Evolutionary conservation across 257 asterid species (phyloP).

Genomic region (Parsonsia alboflavescens): DNA sequence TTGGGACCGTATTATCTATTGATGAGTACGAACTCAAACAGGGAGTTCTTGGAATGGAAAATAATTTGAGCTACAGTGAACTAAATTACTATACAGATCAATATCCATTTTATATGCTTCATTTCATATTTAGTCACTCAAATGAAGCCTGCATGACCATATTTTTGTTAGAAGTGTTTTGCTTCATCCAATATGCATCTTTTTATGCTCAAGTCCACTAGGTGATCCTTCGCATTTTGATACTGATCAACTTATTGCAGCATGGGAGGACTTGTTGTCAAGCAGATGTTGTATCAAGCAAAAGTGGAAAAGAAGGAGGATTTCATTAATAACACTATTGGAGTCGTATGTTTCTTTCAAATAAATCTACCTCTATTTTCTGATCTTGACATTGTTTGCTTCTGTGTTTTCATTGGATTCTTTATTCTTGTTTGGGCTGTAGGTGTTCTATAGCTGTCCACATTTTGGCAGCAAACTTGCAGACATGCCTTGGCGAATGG

Average conservation of each 20-base stretch:
- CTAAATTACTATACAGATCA: background rate
- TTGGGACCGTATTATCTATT: background rate
- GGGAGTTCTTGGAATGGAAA: no score
- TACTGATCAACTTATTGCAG: conserved; percentile 39
- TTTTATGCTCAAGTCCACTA: background rate
- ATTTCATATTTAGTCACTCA: background rate
- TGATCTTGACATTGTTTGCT: conserved; percentile 10
- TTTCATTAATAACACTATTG: conserved; percentile 78
- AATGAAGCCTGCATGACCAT: background rate
- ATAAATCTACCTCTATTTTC: background rate
- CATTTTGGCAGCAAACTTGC: conserved; percentile 99
- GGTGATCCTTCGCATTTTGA: background rate
- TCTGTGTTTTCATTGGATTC: conserved; percentile 5
- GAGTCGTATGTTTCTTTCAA: conserved; percentile 55
- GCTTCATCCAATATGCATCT: background rate
- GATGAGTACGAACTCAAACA: background rate
- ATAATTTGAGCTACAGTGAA: background rate
- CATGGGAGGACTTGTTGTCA: conserved; percentile 98
- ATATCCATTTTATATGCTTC: background rate
- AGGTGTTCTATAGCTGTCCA: conserved; percentile 98
- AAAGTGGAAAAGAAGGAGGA: conserved; percentile 66
- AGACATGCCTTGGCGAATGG: conserved; percentile 99
- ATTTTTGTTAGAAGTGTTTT: background rate
- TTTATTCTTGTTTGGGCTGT: conserved; percentile 19
- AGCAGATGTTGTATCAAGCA: conserved; percentile 93